These are phyloP conservation scores for Moricandia arvensis DNA, from an alignment of 345 rosid species.

Conservation along the genomic window DNA sequence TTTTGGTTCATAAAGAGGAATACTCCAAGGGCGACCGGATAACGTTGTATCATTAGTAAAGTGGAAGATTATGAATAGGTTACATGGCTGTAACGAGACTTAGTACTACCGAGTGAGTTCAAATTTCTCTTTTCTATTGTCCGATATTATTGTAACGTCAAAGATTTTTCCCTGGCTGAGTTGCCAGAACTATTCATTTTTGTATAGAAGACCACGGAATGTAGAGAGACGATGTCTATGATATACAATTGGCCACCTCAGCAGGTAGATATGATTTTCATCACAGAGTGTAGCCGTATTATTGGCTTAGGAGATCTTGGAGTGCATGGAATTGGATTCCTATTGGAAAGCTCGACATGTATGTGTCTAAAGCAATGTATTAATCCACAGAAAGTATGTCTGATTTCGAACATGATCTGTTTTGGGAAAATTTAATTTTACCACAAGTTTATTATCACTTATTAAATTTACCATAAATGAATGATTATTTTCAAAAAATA, in stretches of 20 bases:
- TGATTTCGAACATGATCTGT: background rate
- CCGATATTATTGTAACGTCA: no score
- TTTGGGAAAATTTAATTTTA: background rate
- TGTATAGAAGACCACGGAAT: no score
- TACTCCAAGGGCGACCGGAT: slow-evolving; percentile 59
- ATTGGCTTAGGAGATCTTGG: slow-evolving; percentile 99
- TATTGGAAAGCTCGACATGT: slow-evolving; percentile 75
- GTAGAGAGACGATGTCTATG: slow-evolving; percentile 59
- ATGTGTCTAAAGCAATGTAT: slow-evolving; percentile 93
- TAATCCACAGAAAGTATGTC: slow-evolving; percentile 71
- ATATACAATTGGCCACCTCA: slow-evolving; percentile 86
- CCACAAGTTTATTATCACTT: no score
- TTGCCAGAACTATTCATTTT: no score
- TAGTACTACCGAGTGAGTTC: slow-evolving; percentile 66
- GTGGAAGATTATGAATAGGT: slow-evolving; percentile 92
- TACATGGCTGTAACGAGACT: slow-evolving; percentile 97
- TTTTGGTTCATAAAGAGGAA: slow-evolving; percentile 82
- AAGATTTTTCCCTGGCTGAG: no score
- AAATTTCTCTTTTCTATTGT: no score
- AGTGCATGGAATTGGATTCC: slow-evolving; percentile 57
- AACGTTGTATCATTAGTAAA: slow-evolving; percentile 70
- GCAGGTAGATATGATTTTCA: slow-evolving; percentile 93
- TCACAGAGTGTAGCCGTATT: slow-evolving; percentile 92
- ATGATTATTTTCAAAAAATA: no score
- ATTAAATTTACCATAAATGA: no score